Evolutionary conservation across 1,284 basidiomycete species (phyloP), one percentile per base, ranked within the genome.

Genomic region (Ustilago vetiveriae): DNA sequence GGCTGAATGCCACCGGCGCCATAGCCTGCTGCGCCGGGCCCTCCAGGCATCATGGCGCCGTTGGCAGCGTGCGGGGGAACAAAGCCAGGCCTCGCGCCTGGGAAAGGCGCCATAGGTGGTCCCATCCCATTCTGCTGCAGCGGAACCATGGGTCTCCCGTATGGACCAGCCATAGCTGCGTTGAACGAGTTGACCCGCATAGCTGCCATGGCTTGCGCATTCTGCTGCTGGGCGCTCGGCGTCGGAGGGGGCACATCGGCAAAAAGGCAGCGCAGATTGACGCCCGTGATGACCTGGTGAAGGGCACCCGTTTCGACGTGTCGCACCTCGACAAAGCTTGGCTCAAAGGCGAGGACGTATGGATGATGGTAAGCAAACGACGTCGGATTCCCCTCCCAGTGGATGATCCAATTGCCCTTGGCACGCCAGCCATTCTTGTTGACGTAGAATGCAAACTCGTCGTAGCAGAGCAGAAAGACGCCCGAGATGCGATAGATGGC

Each of bases 391-490:
- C 96, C 96, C 83, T 98, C 94, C 96, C 96, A 99, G 75, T 92
- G 87, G 22, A 98, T 90, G 86, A 95, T 92, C 86, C 96, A 98
- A 62, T 92, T 89, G 71, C 88, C 90, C 51, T 92, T 86, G 41
- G 94, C 92, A 54, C 94, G 86, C 86, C 92, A 92, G 11, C 96
- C 96, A 72, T 90, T 95, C 85, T 92, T 94, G 84, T 98, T 96
- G 76, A 98, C 93, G 83, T 97, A 98, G 82, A 99, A 98, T 0
- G 96, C 95, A 82, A 97, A 98, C 84, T 98, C 95, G 83, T 98
- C 95, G 84, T 98, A 99, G 83, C 96, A 99, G 38, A 99, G 84
- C 60, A 99, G 84, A 83, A 99, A 98, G 80, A 98, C 95, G 77
- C 94, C 93, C 72, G 94, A 92, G 69, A 98, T 92, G 46, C 95